Evolutionary conservation across 768 basidiomycete species (phyloP).

Genomic region (Baorangia bicolor): DNA sequence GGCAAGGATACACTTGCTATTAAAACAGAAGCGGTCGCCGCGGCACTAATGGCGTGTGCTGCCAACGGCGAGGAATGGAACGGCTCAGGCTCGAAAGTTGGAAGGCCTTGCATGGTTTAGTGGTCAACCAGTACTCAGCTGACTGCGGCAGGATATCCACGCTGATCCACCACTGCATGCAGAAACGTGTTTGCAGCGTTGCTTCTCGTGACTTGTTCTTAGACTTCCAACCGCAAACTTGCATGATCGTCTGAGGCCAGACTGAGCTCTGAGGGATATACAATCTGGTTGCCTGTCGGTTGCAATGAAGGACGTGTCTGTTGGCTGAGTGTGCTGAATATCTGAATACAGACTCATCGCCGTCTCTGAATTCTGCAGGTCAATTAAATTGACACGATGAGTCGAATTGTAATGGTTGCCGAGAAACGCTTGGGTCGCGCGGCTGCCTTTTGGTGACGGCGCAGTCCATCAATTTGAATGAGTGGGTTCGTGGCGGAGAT

Average conservation of each 20-base stretch:
- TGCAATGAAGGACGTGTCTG: not conserved
- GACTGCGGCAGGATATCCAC: conserved; percentile 21
- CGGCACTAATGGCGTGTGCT: conserved; percentile 32
- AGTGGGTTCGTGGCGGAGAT: conserved; percentile 1
- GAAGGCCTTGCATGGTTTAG: conserved; percentile 33
- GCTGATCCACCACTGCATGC: conserved; percentile 21
- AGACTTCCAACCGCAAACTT: conserved; percentile 3
- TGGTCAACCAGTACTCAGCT: conserved; percentile 22
- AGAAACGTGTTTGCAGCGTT: conserved; percentile 35
- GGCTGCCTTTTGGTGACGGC: conserved; percentile 3
- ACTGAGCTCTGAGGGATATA: not conserved
- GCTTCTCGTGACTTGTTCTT: conserved; percentile 17
- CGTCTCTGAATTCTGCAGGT: not conserved
- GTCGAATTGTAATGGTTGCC: not conserved
- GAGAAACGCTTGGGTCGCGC: conserved; percentile 7
- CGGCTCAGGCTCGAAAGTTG: conserved; percentile 28
- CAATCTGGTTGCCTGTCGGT: not conserved
- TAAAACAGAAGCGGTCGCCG: conserved; percentile 32
- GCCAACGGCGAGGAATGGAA: conserved; percentile 27
- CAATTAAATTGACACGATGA: not conserved
- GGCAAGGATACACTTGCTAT: conserved; percentile 31
- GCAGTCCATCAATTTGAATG: not conserved
- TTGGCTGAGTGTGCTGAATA: not conserved
- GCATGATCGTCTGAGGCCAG: not conserved
- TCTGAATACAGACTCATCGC: not conserved